Evolutionary conservation across 1,139 yeast genomes (phyloP).

Genomic region (Pichia sp.): DNA sequence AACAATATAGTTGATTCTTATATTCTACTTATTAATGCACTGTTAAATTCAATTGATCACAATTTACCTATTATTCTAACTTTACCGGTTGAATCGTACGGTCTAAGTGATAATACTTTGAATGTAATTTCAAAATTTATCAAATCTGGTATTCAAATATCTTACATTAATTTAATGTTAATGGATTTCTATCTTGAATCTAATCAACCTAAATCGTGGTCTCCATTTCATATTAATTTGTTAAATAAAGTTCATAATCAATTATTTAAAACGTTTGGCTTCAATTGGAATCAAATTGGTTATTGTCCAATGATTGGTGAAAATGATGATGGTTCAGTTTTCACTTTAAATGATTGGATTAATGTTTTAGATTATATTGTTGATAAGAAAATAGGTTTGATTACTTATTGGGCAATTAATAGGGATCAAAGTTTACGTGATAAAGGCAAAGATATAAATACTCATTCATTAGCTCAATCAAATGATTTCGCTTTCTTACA

Average conservation of each 20-base stretch:
- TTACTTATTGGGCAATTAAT: constrained; percentile 28
- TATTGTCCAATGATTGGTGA: constrained; percentile 29
- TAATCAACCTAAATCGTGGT: constrained; percentile 21
- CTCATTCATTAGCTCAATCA: constrained; percentile 17
- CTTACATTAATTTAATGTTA: constrained; percentile 22
- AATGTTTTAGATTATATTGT: constrained; percentile 17
- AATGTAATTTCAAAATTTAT: constrained; percentile 12
- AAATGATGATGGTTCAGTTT: constrained; percentile 24
- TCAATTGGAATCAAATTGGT: constrained; percentile 22
- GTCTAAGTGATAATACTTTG: constrained; percentile 15
- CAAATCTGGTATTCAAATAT: constrained; percentile 9
- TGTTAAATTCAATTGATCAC: too few relatives aligned
- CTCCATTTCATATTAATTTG: constrained; percentile 21
- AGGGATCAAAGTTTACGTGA: constrained; percentile 21
- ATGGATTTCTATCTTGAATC: constrained; percentile 27
- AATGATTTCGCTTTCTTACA: constrained; percentile 17
- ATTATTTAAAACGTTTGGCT: background rate
- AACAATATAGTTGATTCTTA: too few relatives aligned
- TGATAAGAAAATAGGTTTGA: constrained; percentile 17
- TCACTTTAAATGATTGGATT: constrained; percentile 20
- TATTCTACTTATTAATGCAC: too few relatives aligned
- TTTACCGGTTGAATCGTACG: constrained; percentile 24
- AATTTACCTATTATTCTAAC: constrained; percentile 21
- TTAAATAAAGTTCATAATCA: constrained; percentile 9
- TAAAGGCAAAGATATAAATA: constrained; percentile 11